Evolutionary conservation across 306 rosid genomes (phyloP), one percentile per base, ranked within the genome.

Genomic region (Lupinus albus): DNA sequence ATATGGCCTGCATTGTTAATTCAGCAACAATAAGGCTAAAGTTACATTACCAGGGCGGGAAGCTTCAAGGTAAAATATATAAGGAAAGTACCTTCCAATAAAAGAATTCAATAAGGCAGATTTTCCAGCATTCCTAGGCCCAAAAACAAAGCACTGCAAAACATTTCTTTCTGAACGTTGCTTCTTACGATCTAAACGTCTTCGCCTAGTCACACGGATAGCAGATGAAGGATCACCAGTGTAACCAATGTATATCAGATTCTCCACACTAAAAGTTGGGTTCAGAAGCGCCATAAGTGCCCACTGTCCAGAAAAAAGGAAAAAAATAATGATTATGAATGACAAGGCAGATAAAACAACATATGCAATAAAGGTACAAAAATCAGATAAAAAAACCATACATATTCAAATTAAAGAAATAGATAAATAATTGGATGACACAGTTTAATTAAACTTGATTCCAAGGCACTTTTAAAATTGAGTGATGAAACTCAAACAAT

Each of bases 121-220:
- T 61, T 94, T 94, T 54, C 99, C 99, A 8, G 99, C 84, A 75
- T 82, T 85, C 83, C 84, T 86, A 66, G 99, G 92, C 77, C 99
- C 99, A 69, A 94, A 94, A 46, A 94, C 96, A 64, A 86, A 88
- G 86, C 99, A 94, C 57, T 90, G 99, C 79, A 86, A 77, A 61
- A 88, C 96, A 64, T 76, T 86, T 81, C 97, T 81, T 8, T 94
- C 99, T 12, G 91, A 82, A 16, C 44, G 90, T 56, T 94, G 96
- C 79, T 84, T 90, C 83, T 94, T 94, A 61, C 96, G 92, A 80
- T 94, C 99, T 70, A 73, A 33, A 41, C 95, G 92, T 20, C 92
- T 76, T 88, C 54, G 91, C 82, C 92, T 83, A 59, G 99, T 94
- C 64, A 91, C 81, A 38, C 86, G 95, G 65, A 88, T 77, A 53